Percentiles rank a stretch among this genome's conserved stretches.
Evolutionary conservation across 140 eudicot species (phyloP).

Genomic region (Ambrosia hybrid): DNA sequence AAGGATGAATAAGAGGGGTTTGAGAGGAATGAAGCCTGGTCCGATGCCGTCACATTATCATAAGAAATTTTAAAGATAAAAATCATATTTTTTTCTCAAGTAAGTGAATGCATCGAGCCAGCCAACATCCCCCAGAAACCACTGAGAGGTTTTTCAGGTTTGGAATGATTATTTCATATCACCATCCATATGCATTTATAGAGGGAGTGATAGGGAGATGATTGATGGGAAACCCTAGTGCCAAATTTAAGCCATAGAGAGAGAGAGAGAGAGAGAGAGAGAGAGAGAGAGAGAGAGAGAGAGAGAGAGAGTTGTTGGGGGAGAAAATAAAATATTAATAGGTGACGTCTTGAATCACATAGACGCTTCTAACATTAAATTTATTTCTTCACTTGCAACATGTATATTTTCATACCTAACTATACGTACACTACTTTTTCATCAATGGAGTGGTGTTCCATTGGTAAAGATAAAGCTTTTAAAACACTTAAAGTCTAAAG

Average conservation of each 20-base stretch:
- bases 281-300: slow-evolving; percentile 4
- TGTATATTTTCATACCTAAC: slow-evolving; percentile 8
- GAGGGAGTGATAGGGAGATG: background rate
- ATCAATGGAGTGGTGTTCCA: no score
- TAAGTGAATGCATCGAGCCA: slow-evolving; percentile 63
- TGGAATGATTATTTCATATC: background rate
- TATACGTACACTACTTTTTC: slow-evolving; percentile 24
- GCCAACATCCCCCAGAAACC: slow-evolving; percentile 67
- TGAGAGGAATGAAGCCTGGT: slow-evolving; percentile 94
- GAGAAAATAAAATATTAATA: slow-evolving; percentile 25
- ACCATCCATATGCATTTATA: background rate
- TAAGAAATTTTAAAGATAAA: background rate
- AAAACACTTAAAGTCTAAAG: no score
- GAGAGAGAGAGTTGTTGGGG: slow-evolving; percentile 28
- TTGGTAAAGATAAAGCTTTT: no score
- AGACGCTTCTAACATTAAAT: slow-evolving; percentile 25
- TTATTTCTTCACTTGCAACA: slow-evolving; percentile 11
- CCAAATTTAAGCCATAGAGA: slow-evolving; percentile 14
- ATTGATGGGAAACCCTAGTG: slow-evolving; percentile 31
- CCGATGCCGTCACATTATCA: slow-evolving; percentile 55
- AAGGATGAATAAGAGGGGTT: slow-evolving; percentile 33
- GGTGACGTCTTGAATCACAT: slow-evolving; percentile 30
- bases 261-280: slow-evolving; percentile 1
- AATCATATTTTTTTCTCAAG: background rate
- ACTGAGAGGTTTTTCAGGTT: slow-evolving; percentile 11